Percentiles rank a stretch among this genome's conserved stretches.
These are phyloP conservation scores for Voacanga thouarsii DNA, from an alignment of 257 asterid genomes.

Conservation along the genomic window DNA sequence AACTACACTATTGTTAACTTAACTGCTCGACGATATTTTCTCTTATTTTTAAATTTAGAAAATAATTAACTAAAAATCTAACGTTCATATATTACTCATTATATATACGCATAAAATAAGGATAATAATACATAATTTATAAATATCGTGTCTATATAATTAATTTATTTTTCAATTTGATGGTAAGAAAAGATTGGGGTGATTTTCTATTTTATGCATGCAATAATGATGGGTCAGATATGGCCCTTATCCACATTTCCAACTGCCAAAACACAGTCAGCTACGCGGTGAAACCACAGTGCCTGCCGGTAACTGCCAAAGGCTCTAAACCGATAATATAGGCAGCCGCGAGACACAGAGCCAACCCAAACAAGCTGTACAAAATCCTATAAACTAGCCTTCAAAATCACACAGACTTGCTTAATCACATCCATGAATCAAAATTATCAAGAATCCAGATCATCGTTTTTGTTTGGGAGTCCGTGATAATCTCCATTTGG, in stretches of 20 bases:
- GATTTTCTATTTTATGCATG: background rate
- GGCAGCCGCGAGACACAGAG: background rate
- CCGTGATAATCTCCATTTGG: background rate
- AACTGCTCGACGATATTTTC: too few relatives aligned
- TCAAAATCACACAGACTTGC: background rate
- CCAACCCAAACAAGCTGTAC: background rate
- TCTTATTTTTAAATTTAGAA: too few relatives aligned
- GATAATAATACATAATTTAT: too few relatives aligned
- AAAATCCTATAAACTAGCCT: background rate
- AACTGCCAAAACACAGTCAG: conserved; percentile 7
- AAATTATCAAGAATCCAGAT: background rate
- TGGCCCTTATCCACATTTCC: conserved; percentile 2
- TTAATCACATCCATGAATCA: background rate
- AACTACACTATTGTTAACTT: too few relatives aligned
- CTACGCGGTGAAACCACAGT: background rate
- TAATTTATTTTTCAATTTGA: too few relatives aligned
- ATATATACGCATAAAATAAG: too few relatives aligned
- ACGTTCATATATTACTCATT: too few relatives aligned
- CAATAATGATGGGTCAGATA: background rate
- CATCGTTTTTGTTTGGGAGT: background rate
- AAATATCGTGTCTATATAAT: too few relatives aligned
- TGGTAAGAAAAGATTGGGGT: too few relatives aligned
- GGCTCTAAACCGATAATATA: background rate
- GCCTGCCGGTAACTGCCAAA: background rate
- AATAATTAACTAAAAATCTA: too few relatives aligned